These are phyloP conservation scores for Solanum medicagineum DNA, from an alignment of 257 asterid species.

Conservation along the genomic window DNA sequence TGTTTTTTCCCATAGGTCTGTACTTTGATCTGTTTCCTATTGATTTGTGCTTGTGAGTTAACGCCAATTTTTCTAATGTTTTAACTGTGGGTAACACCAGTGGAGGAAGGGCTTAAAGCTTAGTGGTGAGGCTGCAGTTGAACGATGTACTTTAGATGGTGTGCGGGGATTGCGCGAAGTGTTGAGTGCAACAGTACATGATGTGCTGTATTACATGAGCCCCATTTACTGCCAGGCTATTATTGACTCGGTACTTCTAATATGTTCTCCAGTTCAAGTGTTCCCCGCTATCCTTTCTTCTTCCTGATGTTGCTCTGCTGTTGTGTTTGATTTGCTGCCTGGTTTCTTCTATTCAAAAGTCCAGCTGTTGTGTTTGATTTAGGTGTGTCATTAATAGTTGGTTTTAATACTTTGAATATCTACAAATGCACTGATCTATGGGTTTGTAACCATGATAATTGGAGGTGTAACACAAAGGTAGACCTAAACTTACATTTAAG, in stretches of 20 bases:
- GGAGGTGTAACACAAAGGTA: neutral
- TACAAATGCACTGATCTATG: neutral
- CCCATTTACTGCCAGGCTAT: slow-evolving; percentile 95
- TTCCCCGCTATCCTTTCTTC: neutral
- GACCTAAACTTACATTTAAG: neutral
- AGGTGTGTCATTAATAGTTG: neutral
- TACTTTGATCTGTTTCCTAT: neutral
- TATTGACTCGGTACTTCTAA: slow-evolving; percentile 64
- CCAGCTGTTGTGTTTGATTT: neutral
- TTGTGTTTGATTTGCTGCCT: neutral
- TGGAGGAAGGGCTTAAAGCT: slow-evolving; percentile 96
- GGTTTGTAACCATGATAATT: neutral
- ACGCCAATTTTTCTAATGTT: neutral
- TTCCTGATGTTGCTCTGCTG: neutral
- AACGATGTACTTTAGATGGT: slow-evolving; percentile 80
- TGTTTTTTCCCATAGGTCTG: neutral
- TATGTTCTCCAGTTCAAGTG: neutral
- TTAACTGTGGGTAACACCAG: slow-evolving; percentile 26
- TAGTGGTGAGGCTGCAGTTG: slow-evolving; percentile 90
- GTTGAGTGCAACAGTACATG: slow-evolving; percentile 98
- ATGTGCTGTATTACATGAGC: slow-evolving; percentile 95
- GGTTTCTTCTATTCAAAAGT: neutral
- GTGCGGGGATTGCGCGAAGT: slow-evolving; percentile 84
- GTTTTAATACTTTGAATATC: neutral
- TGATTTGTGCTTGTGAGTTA: neutral